Percentiles rank a stretch among this genome's conserved stretches.
phyloP scores from a whole-genome alignment of 352 stramenopile genomes.

The Globisporangium yorkense region DNA sequence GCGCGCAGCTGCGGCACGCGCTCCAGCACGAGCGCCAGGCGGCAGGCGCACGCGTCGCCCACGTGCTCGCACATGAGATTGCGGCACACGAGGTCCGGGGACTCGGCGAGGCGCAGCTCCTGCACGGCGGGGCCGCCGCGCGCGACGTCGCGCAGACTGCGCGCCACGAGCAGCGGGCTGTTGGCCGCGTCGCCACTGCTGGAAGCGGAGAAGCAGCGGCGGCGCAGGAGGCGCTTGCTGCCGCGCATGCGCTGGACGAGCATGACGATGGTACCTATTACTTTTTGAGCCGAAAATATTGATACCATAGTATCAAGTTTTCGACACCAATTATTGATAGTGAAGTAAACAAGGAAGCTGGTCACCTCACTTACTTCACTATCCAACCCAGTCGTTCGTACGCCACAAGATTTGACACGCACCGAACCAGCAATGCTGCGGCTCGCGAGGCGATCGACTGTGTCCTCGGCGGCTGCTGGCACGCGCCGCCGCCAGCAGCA shows the following conservation, averaged over 20 bases:
- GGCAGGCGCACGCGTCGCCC: constrained; percentile 79
- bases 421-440: constrained; percentile 2
- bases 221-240: no score
- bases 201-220: not conserved
- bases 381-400: no score
- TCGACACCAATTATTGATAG: no score
- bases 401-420: no score
- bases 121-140: constrained; percentile 37
- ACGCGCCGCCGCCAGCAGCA: not conserved
- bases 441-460: constrained; percentile 9
- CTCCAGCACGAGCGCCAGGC: constrained; percentile 73
- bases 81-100: constrained; percentile 83
- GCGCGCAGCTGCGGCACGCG: constrained; percentile 52
- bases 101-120: constrained; percentile 65
- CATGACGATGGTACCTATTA: no score
- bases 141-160: constrained; percentile 63
- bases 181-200: not conserved
- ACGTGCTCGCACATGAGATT: constrained; percentile 92
- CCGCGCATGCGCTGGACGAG: no score
- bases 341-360: no score
- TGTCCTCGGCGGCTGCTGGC: not conserved
- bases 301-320: no score
- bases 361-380: no score
- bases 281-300: no score
- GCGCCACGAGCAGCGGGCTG: not conserved